Conservation (phyloP, 1,139 yeast species). For the Sugiyamaella grinbergsii region DNA sequence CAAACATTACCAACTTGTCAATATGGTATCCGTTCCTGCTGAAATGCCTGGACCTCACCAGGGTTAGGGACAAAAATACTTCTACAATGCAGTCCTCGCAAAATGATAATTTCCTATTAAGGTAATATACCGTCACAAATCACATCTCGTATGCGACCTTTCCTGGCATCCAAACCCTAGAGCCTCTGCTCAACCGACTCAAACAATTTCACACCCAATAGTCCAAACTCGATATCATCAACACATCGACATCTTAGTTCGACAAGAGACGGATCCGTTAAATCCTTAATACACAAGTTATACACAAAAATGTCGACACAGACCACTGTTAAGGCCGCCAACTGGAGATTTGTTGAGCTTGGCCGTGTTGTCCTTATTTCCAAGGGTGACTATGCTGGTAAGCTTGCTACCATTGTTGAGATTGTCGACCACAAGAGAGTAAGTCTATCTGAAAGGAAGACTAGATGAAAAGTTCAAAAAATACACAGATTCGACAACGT, state of each 20-base stretch:
- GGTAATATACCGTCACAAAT: conserved; percentile 8
- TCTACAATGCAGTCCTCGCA: not conserved
- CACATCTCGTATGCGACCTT: not conserved
- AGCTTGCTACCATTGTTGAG: conserved; percentile 95
- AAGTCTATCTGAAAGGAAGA: conserved; percentile 45
- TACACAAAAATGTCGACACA: conserved; percentile 56
- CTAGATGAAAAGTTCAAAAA: not conserved
- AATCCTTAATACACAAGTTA: conserved; percentile 19
- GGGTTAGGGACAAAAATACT: not conserved
- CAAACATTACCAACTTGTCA: too few relatives aligned
- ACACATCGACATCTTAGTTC: conserved; percentile 18
- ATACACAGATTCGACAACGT: too few relatives aligned
- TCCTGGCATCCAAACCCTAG: not conserved
- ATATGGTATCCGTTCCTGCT: too few relatives aligned
- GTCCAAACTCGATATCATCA: conserved; percentile 19
- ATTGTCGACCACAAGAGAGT: conserved; percentile 99
- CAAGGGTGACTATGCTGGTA: conserved; percentile 68
- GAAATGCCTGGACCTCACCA: not conserved
- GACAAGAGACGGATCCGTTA: conserved; percentile 17
- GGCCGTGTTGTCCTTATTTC: conserved; percentile 97
- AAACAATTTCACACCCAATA: conserved; percentile 19
- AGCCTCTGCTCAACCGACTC: conserved; percentile 4
- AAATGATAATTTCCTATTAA: conserved; percentile 1
- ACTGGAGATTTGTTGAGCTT: conserved; percentile 99
- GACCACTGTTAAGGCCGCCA: conserved; percentile 89